A percentile compares a stretch with the other conserved stretches of the same genome.
Evolutionary conservation across 257 asterid species (phyloP).

Genomic region (Lantana camara): DNA sequence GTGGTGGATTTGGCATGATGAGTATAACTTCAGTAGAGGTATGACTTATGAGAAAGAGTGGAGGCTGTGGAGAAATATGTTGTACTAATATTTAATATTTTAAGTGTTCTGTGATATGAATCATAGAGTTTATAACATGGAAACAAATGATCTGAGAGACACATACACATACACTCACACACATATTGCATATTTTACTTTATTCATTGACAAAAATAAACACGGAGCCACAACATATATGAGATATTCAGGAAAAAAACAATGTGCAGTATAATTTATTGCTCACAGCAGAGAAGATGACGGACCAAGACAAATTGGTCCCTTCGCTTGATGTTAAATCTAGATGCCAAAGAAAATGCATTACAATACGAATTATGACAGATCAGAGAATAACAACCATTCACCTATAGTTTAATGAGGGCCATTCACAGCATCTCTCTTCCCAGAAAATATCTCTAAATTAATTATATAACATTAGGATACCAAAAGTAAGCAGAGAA

Average conservation of each 20-base stretch:
- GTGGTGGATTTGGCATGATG: too few relatives aligned
- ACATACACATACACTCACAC: too few relatives aligned
- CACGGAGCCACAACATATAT: too few relatives aligned
- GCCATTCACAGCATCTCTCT: background rate
- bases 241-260: too few relatives aligned
- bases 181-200: too few relatives aligned
- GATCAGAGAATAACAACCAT: constrained; percentile 12
- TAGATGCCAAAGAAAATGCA: background rate
- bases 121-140: too few relatives aligned
- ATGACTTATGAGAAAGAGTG: too few relatives aligned
- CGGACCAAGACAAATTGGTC: constrained; percentile 26
- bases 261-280: constrained; percentile 1
- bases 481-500: background rate
- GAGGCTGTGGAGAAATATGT: background rate
- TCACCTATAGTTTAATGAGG: constrained; percentile 24
- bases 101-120: too few relatives aligned
- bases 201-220: too few relatives aligned
- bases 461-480: background rate
- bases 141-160: too few relatives aligned
- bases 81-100: too few relatives aligned
- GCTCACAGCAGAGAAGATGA: background rate
- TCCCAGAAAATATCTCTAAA: background rate
- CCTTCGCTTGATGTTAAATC: constrained; percentile 21
- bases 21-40: too few relatives aligned
- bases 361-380: background rate